Conservation (phyloP, 2,329 filamentous ascomycete genomes). For the Fusarium proliferatum region DNA sequence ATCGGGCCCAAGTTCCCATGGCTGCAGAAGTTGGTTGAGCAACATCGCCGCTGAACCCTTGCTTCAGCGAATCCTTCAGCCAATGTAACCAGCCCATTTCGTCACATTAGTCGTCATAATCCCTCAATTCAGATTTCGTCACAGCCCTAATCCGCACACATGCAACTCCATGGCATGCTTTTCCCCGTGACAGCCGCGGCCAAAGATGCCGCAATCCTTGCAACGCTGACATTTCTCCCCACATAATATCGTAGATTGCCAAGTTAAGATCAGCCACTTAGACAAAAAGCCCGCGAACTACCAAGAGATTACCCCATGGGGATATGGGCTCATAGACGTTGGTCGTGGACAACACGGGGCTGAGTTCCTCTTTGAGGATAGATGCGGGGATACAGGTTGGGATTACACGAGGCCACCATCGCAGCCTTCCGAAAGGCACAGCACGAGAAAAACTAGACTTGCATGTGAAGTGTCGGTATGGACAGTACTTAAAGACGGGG, state of each 20-base stretch:
- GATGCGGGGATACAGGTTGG: slow-evolving; percentile 33
- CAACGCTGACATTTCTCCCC: slow-evolving; percentile 8
- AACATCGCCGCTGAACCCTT: not conserved
- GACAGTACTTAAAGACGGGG: slow-evolving; percentile 30
- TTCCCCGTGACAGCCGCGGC: slow-evolving; percentile 28
- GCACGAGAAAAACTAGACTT: not conserved
- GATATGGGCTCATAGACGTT: slow-evolving; percentile 17
- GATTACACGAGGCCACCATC: slow-evolving; percentile 35
- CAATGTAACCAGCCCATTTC: slow-evolving; percentile 4
- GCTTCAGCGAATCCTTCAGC: not conserved
- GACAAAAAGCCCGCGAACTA: slow-evolving; percentile 21
- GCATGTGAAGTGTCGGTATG: slow-evolving; percentile 26
- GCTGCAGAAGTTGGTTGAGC: not conserved
- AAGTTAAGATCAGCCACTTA: slow-evolving; percentile 24
- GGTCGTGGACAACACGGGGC: slow-evolving; percentile 11
- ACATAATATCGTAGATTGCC: slow-evolving; percentile 24
- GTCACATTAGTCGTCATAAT: slow-evolving; percentile 17
- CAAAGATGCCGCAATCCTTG: slow-evolving; percentile 30
- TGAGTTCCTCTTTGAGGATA: slow-evolving; percentile 38
- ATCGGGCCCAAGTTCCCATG: slow-evolving; percentile 1
- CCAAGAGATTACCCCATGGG: slow-evolving; percentile 33
- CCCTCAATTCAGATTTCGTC: not conserved
- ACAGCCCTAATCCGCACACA: slow-evolving; percentile 8
- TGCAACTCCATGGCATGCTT: slow-evolving; percentile 4
- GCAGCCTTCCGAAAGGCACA: slow-evolving; percentile 28